Evolutionary conservation across 768 basidiomycete genomes (phyloP), one percentile per base, ranked within the genome.

Genomic region (Russula emetica): DNA sequence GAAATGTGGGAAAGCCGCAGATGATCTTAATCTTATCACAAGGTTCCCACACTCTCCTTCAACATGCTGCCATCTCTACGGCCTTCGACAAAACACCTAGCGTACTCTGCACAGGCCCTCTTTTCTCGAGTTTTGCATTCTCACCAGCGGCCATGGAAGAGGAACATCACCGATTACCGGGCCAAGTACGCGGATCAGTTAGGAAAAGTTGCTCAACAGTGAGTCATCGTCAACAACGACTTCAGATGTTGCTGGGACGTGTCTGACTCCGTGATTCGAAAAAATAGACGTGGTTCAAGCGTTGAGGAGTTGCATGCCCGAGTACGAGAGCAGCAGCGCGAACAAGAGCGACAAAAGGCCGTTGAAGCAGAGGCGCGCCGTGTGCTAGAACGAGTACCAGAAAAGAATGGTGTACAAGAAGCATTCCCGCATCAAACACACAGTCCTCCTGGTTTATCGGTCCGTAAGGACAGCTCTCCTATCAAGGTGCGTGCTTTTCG

Each of bases 161-260:
- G 64, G 34, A 26, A 8, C 6, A 2, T 65, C 34, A 7, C 65
- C n/a, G 70, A 74, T 61, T 77, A 79, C 60, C 74, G 77, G 65
- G 70, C 76, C 34, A 87, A 83, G 70, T 94, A 94, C 71, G 81
- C 84, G 16, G 82, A 87, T 63, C 90, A 88, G 71, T 74, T 95
- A 42, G 82, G 78, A 51, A 77, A 79, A 69, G 81, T 77, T 69
- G 85, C 90, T 47, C 75, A 82, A 71, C 78, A 85, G 90, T 92
- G 77, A 79, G 83, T 74, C 51, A 34, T 45, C 28, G 66, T 65
- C 49, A 56, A 67, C 36, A 9, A 6, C 9, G n/a, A 58, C n/a
- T 47, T 11, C 45, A n/a, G 5, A 18, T 40, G 38, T 3, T 8
- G 44, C 20, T 47, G 45, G 45, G 22, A 13, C 22, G 59, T 53